These are phyloP conservation scores for Boletellus sp. DNA, from an alignment of 768 basidiomycete species.

Conservation along the genomic window DNA sequence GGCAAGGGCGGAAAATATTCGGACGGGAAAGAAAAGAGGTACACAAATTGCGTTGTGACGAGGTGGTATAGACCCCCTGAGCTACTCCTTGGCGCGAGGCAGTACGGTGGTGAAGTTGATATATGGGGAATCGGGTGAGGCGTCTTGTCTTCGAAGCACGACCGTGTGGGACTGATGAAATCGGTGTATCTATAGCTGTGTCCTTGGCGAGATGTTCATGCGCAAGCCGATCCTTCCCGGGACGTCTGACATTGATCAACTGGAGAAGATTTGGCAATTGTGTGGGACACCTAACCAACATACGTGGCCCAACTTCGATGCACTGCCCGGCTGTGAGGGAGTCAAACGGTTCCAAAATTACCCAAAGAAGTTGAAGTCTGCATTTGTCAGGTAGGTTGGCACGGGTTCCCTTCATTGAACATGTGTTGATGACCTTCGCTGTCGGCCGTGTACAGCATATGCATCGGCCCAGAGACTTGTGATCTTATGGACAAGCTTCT, in stretches of 20 bases:
- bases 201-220: slow-evolving; percentile 95
- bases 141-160: not conserved
- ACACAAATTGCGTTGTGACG: slow-evolving; percentile 95
- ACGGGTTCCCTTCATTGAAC: not conserved
- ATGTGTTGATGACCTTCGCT: not conserved
- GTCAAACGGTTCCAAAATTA: slow-evolving; percentile 58
- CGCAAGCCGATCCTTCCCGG: slow-evolving; percentile 85
- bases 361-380: slow-evolving; percentile 51
- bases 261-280: slow-evolving; percentile 84
- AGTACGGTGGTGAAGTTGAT: slow-evolving; percentile 93
- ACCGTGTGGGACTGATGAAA: not conserved
- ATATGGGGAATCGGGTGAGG: slow-evolving; percentile 96
- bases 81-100: slow-evolving; percentile 80
- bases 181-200: slow-evolving; percentile 54
- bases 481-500: slow-evolving; percentile 83
- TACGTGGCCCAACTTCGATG: slow-evolving; percentile 75
- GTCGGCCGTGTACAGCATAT: slow-evolving; percentile 28
- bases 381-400: slow-evolving; percentile 56
- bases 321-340: slow-evolving; percentile 75
- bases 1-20: slow-evolving; percentile 31
- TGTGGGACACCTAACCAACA: slow-evolving; percentile 86
- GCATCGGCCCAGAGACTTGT: slow-evolving; percentile 67
- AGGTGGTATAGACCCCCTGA: slow-evolving; percentile 95
- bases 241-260: slow-evolving; percentile 84
- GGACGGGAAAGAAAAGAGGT: slow-evolving; percentile 59